These are phyloP conservation scores for Acmispon strigosus DNA, from an alignment of 306 rosid species.

Conservation along the genomic window DNA sequence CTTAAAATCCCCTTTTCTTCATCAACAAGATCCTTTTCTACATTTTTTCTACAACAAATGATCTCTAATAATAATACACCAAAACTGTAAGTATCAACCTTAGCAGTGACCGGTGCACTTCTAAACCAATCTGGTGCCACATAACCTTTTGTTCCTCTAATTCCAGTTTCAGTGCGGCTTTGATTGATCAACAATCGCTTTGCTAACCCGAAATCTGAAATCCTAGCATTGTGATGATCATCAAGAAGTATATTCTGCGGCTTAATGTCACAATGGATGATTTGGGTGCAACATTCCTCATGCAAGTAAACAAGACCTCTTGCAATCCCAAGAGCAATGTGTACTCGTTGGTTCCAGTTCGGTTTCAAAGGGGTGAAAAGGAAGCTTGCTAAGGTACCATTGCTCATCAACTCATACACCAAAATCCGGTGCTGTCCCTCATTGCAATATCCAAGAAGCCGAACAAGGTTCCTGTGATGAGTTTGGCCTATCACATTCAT, in stretches of 20 bases:
- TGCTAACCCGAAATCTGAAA: slow-evolving; percentile 26
- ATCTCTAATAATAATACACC: slow-evolving; percentile 15
- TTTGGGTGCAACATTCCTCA: slow-evolving; percentile 19
- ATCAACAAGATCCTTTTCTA: neutral
- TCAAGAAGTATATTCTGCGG: slow-evolving; percentile 20
- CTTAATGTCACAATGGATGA: slow-evolving; percentile 29
- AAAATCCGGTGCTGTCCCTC: slow-evolving; percentile 17
- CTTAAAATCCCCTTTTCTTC: slow-evolving; percentile 10
- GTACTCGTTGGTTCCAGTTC: slow-evolving; percentile 6
- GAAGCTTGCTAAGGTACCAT: slow-evolving; percentile 16
- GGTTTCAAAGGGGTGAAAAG: neutral
- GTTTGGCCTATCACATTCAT: slow-evolving; percentile 22
- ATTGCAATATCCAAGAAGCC: no score
- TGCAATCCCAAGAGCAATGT: slow-evolving; percentile 8
- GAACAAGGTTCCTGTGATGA: slow-evolving; percentile 18
- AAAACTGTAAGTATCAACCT: slow-evolving; percentile 22
- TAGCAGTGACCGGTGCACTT: slow-evolving; percentile 9
- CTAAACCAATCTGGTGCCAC: slow-evolving; percentile 25
- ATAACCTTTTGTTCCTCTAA: slow-evolving; percentile 26
- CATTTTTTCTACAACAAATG: slow-evolving; percentile 13
- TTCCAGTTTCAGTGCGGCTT: slow-evolving; percentile 13
- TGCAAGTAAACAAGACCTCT: slow-evolving; percentile 27
- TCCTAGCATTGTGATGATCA: slow-evolving; percentile 15
- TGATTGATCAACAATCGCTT: slow-evolving; percentile 6
- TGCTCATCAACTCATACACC: slow-evolving; percentile 14